phyloP scores from a whole-genome alignment of 2,329 filamentous ascomycete genomes.

The Emergomyces orientalis region DNA sequence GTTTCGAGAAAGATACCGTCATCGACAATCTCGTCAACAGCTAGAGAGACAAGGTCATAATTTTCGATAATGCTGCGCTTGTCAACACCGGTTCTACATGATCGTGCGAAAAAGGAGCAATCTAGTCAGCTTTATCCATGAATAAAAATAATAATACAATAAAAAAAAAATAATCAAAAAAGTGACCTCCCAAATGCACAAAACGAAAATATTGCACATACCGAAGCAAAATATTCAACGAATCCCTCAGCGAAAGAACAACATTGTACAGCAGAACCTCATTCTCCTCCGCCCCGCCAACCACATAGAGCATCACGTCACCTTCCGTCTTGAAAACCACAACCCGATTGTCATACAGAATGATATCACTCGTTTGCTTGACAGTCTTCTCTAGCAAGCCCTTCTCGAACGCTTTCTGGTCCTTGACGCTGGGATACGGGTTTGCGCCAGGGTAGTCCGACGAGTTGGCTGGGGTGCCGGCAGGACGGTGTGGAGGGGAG shows the following conservation, averaged over 20 bases:
- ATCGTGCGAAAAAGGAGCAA: not conserved
- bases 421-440: constrained; percentile 80
- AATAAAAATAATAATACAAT: constrained; percentile 16
- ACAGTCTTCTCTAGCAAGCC: constrained; percentile 89
- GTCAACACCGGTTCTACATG: constrained; percentile 75
- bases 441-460: constrained; percentile 55
- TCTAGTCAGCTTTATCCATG: not conserved
- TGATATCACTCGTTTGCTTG: constrained; percentile 91
- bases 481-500: constrained; percentile 57
- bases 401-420: constrained; percentile 95
- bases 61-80: constrained; percentile 98
- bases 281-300: constrained; percentile 87
- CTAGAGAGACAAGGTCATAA: constrained; percentile 89
- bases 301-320: constrained; percentile 92
- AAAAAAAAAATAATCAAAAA: not conserved
- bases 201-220: constrained; percentile 35
- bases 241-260: constrained; percentile 80
- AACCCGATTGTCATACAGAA: constrained; percentile 92
- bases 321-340: constrained; percentile 97
- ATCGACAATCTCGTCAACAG: constrained; percentile 90
- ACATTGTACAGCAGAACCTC: constrained; percentile 95
- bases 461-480: constrained; percentile 48
- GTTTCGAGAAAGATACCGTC: constrained; percentile 96
- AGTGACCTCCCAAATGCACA: not conserved
- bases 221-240: constrained; percentile 86